Evolutionary conservation across 352 stramenopile species (phyloP).

Genomic region (Globisporangium barbulae): DNA sequence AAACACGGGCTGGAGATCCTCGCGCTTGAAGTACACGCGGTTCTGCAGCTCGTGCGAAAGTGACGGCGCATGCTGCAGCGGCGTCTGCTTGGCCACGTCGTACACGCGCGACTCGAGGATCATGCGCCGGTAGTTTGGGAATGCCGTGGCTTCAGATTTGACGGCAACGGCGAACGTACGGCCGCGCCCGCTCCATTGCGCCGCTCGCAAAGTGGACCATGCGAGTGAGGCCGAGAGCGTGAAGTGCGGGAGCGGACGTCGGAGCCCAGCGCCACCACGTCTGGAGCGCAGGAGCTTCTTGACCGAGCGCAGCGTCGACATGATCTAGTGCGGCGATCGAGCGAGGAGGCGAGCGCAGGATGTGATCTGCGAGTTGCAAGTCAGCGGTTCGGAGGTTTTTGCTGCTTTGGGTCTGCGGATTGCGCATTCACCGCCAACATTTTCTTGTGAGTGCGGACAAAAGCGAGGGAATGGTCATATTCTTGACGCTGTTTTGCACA

Average conservation of each 20-base stretch:
- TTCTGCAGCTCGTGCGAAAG: constrained; percentile 78
- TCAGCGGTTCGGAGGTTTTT: neutral
- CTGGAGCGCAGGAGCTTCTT: constrained; percentile 7
- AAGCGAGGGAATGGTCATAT: too few relatives aligned
- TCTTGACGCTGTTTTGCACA: too few relatives aligned
- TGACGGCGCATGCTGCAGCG: constrained; percentile 63
- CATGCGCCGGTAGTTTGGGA: constrained; percentile 77
- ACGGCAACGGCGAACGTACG: constrained; percentile 7
- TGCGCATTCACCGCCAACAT: neutral
- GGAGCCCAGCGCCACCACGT: neutral
- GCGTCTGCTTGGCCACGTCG: constrained; percentile 81
- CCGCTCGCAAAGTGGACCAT: neutral
- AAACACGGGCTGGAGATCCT: constrained; percentile 98
- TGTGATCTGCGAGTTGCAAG: neutral
- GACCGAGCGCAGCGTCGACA: constrained; percentile 2
- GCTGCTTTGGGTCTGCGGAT: neutral
- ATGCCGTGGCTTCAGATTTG: constrained; percentile 1
- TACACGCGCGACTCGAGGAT: constrained; percentile 87
- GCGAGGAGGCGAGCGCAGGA: neutral
- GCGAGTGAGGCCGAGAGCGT: neutral
- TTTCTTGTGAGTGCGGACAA: neutral
- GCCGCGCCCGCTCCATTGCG: constrained; percentile 3
- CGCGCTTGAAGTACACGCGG: constrained; percentile 91
- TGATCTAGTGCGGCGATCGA: neutral
- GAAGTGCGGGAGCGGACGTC: neutral